These are phyloP conservation scores for Lasiosphaeria miniovina DNA, from an alignment of 495 filamentous ascomycete genomes.

Conservation along the genomic window DNA sequence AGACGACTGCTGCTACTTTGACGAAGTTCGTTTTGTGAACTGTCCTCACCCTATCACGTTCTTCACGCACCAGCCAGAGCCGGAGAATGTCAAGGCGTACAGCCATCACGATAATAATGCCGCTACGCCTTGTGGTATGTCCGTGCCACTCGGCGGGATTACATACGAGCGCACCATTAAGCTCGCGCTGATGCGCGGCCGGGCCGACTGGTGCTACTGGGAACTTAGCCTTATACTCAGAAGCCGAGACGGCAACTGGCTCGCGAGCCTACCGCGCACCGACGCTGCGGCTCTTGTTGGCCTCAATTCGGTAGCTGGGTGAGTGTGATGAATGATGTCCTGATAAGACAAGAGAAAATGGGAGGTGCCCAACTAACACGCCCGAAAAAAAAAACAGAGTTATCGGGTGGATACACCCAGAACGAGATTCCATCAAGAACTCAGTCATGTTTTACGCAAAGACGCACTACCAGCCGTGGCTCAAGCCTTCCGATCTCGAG, in stretches of 20 bases:
- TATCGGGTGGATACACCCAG: slow-evolving; percentile 8
- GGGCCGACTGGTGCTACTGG: slow-evolving; percentile 6
- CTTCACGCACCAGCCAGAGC: slow-evolving; percentile 5
- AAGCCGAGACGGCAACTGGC: slow-evolving; percentile 11
- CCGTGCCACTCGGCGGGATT: slow-evolving; percentile 4
- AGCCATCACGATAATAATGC: background rate
- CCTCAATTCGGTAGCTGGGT: slow-evolving; percentile 7
- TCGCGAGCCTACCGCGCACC: slow-evolving; percentile 9
- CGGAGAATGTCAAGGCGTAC: background rate
- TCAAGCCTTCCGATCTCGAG: slow-evolving; percentile 5
- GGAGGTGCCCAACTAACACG: too few species aligned
- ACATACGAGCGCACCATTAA: slow-evolving; percentile 1
- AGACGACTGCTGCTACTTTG: background rate
- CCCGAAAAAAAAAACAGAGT: slow-evolving; percentile 8
- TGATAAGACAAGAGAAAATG: too few species aligned
- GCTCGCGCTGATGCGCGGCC: background rate
- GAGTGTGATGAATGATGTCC: slow-evolving; percentile 8
- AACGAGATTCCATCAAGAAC: slow-evolving; percentile 9
- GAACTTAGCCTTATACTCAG: background rate
- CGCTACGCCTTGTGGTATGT: background rate
- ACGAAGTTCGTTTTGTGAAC: background rate
- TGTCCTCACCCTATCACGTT: slow-evolving; percentile 4
- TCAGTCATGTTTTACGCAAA: slow-evolving; percentile 11
- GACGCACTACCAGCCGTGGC: slow-evolving; percentile 1
- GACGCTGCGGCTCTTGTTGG: slow-evolving; percentile 10